Percentiles rank a stretch among this genome's conserved stretches.
phyloP scores from a whole-genome alignment of 306 rosid species.

The Cucurbita argyrosperma region DNA sequence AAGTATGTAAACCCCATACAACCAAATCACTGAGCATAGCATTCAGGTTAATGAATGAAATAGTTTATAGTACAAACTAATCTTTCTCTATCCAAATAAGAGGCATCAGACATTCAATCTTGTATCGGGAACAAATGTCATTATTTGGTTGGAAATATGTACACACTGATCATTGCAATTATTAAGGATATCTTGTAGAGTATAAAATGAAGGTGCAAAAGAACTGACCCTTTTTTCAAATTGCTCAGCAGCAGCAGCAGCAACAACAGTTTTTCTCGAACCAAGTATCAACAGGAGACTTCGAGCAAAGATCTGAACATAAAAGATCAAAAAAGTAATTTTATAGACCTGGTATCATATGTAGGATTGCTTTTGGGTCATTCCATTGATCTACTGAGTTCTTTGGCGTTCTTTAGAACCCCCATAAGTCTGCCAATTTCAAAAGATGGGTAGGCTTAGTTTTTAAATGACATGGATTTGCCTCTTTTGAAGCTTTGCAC shows the following conservation, averaged over 20 bases:
- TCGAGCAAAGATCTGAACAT: not conserved
- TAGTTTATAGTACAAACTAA: not conserved
- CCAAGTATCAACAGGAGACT: not conserved
- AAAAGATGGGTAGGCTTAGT: not conserved
- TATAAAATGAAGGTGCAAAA: not conserved
- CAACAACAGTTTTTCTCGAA: not conserved
- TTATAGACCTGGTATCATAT: not conserved
- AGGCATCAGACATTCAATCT: not conserved
- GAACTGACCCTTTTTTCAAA: not conserved
- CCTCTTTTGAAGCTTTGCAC: not conserved
- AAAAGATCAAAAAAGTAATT: not conserved
- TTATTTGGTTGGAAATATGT: not conserved
- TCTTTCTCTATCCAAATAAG: not conserved
- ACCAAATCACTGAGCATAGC: not conserved
- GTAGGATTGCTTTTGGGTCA: not conserved
- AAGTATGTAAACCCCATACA: not conserved
- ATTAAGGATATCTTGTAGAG: not conserved
- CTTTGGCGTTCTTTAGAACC: not conserved
- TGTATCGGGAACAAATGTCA: not conserved
- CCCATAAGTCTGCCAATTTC: not conserved
- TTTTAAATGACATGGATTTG: not conserved
- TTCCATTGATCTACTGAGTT: not conserved
- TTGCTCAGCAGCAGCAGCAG: not conserved
- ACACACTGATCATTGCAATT: not conserved
- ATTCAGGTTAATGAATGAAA: not conserved